A percentile compares a stretch with the other conserved stretches of the same genome.
Evolutionary conservation across 2,329 filamentous ascomycete species (phyloP).

Genomic region (Colletotrichum eremochloae): DNA sequence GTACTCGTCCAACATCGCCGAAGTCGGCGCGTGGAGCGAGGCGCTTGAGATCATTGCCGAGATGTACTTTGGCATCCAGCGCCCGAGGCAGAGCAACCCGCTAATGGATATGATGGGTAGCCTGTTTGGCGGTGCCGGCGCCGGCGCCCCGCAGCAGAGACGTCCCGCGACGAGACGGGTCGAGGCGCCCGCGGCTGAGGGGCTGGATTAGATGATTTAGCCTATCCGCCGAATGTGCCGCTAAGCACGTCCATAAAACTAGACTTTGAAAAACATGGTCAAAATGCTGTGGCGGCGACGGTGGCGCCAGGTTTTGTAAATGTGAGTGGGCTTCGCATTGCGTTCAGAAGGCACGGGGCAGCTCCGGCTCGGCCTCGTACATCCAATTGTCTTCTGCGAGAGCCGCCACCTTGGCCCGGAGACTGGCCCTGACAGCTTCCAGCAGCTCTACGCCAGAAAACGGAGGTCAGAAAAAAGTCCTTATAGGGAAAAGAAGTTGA

Average conservation of each 20-base stretch:
- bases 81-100: slow-evolving; percentile 90
- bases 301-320: slow-evolving; percentile 42
- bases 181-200: slow-evolving; percentile 68
- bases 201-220: slow-evolving; percentile 64
- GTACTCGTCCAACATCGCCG: slow-evolving; percentile 83
- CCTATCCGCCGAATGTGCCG: slow-evolving; percentile 9
- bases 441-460: slow-evolving; percentile 70
- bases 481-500: background rate
- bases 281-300: slow-evolving; percentile 20
- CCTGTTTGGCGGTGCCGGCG: slow-evolving; percentile 83
- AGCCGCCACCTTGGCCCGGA: slow-evolving; percentile 79
- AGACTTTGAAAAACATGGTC: slow-evolving; percentile 14
- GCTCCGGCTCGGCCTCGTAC: slow-evolving; percentile 77
- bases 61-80: slow-evolving; percentile 95
- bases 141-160: slow-evolving; percentile 56
- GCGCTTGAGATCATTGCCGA: slow-evolving; percentile 89
- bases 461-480: slow-evolving; percentile 14
- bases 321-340: slow-evolving; percentile 20
- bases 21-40: slow-evolving; percentile 83
- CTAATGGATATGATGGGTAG: slow-evolving; percentile 98
- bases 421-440: slow-evolving; percentile 76
- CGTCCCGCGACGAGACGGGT: slow-evolving; percentile 60
- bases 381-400: slow-evolving; percentile 92
- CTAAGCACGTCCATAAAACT: slow-evolving; percentile 6
- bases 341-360: slow-evolving; percentile 55